These are phyloP conservation scores for Adenanthera pavonina DNA, from an alignment of 306 rosid genomes.

Conservation along the genomic window DNA sequence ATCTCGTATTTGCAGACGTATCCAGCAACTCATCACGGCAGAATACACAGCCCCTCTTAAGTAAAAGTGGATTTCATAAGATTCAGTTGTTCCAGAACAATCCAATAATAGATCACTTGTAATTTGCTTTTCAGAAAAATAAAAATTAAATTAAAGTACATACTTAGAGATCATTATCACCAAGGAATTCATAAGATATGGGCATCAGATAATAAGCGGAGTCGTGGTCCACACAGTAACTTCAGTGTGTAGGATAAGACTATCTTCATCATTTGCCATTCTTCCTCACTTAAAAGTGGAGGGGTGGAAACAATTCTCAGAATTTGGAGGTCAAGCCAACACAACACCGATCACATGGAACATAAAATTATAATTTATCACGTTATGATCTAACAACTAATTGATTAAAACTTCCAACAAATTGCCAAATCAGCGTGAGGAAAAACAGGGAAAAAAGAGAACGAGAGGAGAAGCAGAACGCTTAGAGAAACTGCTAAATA, in stretches of 20 bases:
- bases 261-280: slow-evolving; percentile 48
- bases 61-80: not conserved
- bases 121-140: not conserved
- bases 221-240: slow-evolving; percentile 44
- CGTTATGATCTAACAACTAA: not conserved
- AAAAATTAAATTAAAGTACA: not conserved
- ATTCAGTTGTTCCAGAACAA: not conserved
- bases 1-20: slow-evolving; percentile 64
- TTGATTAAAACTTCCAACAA: not conserved
- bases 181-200: not conserved
- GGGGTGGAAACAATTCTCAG: too few species aligned
- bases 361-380: not conserved
- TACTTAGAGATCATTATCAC: not conserved
- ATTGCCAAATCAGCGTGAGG: not conserved
- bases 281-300: not conserved
- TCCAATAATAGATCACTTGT: not conserved
- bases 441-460: not conserved
- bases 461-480: not conserved
- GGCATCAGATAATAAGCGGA: slow-evolving; percentile 61
- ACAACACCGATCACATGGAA: not conserved
- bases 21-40: slow-evolving; percentile 48
- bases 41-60: slow-evolving; percentile 2
- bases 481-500: not conserved
- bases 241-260: slow-evolving; percentile 51
- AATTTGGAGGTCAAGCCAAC: too few species aligned